Conservation (phyloP, 2,329 filamentous ascomycete genomes). For the Pseudogymnoascus sp. region DNA sequence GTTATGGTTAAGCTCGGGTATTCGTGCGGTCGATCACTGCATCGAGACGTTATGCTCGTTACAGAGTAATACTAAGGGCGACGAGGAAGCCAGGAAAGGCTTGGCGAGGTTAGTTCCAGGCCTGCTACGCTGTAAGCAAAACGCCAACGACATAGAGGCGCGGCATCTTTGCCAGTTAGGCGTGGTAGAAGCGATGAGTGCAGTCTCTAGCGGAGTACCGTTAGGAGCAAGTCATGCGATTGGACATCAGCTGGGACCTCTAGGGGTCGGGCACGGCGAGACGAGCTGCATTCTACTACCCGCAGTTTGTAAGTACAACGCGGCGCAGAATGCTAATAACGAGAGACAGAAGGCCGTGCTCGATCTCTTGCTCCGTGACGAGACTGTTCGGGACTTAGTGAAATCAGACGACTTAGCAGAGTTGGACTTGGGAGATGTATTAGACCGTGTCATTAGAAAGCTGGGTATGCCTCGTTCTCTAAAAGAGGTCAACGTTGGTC, state of each 20-base stretch:
- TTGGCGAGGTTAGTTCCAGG: conserved; percentile 36
- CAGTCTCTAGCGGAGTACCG: conserved; percentile 35
- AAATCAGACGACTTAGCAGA: conserved; percentile 28
- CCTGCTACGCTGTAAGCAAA: conserved; percentile 34
- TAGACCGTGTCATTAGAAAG: conserved; percentile 43
- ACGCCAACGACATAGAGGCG: conserved; percentile 34
- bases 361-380: too few species aligned
- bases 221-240: conserved; percentile 36
- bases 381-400: conserved; percentile 16
- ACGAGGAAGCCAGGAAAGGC: conserved; percentile 33
- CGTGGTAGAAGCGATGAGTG: conserved; percentile 44
- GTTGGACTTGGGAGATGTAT: conserved; percentile 42
- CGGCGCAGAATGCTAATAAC: too few species aligned
- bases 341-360: too few species aligned
- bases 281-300: conserved; percentile 51
- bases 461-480: conserved; percentile 48
- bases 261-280: conserved; percentile 51
- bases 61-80: conserved; percentile 21
- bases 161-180: conserved; percentile 43
- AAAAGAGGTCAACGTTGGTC: conserved; percentile 42
- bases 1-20: conserved; percentile 51
- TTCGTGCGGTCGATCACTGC: conserved; percentile 51
- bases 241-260: conserved; percentile 34
- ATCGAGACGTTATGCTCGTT: conserved; percentile 46
- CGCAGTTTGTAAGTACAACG: conserved; percentile 49